Evolutionary conservation across 305 asterid species (phyloP).

Genomic region (Nicotiana rustica): DNA sequence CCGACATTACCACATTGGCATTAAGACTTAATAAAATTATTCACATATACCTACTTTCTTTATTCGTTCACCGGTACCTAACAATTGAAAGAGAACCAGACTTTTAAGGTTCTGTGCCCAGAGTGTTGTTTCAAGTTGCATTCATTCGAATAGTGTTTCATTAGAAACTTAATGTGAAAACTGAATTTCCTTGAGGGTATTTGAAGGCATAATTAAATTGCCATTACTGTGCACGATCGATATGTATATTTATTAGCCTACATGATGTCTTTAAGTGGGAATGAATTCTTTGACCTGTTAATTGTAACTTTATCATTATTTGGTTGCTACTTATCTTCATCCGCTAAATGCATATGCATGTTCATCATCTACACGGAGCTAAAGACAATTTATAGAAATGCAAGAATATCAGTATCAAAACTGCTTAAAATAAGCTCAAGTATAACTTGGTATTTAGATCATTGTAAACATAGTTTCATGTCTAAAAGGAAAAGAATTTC

Average conservation of each 20-base stretch:
- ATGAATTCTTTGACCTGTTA: not conserved
- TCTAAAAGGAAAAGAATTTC: slow-evolving; percentile 25
- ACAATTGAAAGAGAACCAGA: too few species aligned
- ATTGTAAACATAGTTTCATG: slow-evolving; percentile 10
- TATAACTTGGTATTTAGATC: slow-evolving; percentile 1
- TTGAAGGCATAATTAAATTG: not conserved
- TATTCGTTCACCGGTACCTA: too few species aligned
- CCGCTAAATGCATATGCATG: not conserved
- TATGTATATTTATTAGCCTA: not conserved
- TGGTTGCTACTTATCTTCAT: not conserved
- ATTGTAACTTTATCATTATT: too few species aligned
- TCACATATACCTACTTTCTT: too few species aligned
- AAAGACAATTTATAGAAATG: not conserved
- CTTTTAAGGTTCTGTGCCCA: too few species aligned
- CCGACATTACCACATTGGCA: too few species aligned
- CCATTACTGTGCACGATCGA: not conserved
- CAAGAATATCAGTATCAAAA: slow-evolving; percentile 5
- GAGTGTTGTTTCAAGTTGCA: not conserved
- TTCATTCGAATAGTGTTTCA: not conserved
- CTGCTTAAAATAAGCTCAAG: not conserved
- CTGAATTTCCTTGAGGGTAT: not conserved
- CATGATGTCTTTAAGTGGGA: not conserved
- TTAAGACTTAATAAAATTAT: too few species aligned
- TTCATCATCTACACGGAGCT: not conserved
- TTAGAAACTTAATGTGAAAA: not conserved